Evolutionary conservation across 192 early-diverging fungal species (phyloP), one percentile per base, ranked within the genome.

Genomic region (Funneliformis mosseae): DNA sequence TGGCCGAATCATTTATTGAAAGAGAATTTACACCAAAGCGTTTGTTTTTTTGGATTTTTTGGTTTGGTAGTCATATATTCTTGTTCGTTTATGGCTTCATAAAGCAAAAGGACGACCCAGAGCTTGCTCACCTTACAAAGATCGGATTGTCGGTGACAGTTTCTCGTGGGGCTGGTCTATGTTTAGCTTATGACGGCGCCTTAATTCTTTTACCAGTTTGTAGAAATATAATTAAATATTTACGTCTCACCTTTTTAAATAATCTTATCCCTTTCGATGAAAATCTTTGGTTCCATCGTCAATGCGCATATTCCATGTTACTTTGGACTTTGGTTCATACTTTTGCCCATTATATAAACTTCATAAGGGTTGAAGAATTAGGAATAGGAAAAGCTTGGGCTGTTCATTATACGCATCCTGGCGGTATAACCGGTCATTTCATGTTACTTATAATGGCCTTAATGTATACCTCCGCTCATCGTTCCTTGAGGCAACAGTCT

Each of bases 271-370:
- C 90, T n/a, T 85, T 95, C 60, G 93, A 95, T 78, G 88, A 93
- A 83, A 92, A 92, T 81, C 87, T 94, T 71, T 91, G 92, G 81
- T 92, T 93, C 46, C 94, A 95, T 88, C 93, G 92, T 85, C 88
- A 91, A 27, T 85, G 87, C 0, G 90, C 91, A 1, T 93, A 91
- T 78, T 88, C 92, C 0, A 85, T 93, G 83, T 64, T 92, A 1
- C 81, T 93, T 70, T 92, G 85, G 28, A 88, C 91, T 0, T 81
- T 85, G 14, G 62, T 94, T 11, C 94, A 95, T 78, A 81, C 87
- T 3, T 78, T 85, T 59, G 86, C 85, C 8, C 90, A 92, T 83
- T 91, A 89, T 62, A 76, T 87, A 76, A 92, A 91, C 64, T 89
- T 90, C 68, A 87, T 74, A 76, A 81, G 81, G 72, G 79, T 83